A percentile compares a stretch with the other conserved stretches of the same genome.
These are phyloP conservation scores for Cyclaneusma minus DNA, from an alignment of 2,329 filamentous ascomycete species.

Conservation along the genomic window DNA sequence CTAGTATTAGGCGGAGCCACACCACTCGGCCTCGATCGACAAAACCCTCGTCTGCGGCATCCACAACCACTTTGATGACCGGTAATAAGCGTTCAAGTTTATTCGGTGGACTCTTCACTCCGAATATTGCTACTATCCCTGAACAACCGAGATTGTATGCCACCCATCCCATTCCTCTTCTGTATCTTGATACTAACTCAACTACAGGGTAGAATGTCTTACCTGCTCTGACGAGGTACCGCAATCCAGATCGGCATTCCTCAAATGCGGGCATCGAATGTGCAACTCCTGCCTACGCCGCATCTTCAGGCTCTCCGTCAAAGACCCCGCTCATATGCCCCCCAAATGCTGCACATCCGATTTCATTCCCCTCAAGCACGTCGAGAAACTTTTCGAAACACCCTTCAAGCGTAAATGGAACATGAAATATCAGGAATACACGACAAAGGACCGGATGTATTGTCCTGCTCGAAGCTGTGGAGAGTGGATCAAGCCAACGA, in stretches of 20 bases:
- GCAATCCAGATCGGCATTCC: constrained; percentile 46
- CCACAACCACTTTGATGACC: constrained; percentile 7
- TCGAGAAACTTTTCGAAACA: constrained; percentile 57
- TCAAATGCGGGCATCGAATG: constrained; percentile 70
- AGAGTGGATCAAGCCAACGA: constrained; percentile 61
- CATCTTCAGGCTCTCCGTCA: constrained; percentile 60
- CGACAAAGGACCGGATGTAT: constrained; percentile 59
- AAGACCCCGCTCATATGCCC: constrained; percentile 69
- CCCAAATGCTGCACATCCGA: constrained; percentile 64
- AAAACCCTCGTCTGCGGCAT: no score
- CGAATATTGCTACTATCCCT: constrained; percentile 10
- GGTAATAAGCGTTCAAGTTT: constrained; percentile 8
- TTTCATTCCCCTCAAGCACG: constrained; percentile 60
- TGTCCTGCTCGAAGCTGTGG: constrained; percentile 61
- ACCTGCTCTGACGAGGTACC: constrained; percentile 56
- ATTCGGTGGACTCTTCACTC: constrained; percentile 11
- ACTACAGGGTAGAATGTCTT: constrained; percentile 50
- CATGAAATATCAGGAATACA: constrained; percentile 62
- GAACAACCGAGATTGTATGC: constrained; percentile 12
- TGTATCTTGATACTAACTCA: constrained; percentile 8
- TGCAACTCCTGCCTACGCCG: constrained; percentile 62
- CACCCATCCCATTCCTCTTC: not conserved
- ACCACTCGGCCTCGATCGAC: no score
- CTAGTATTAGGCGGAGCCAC: no score
- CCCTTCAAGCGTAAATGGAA: constrained; percentile 72